Evolutionary conservation across 768 basidiomycete species (phyloP).

Genomic region (Asterophora parasitica): DNA sequence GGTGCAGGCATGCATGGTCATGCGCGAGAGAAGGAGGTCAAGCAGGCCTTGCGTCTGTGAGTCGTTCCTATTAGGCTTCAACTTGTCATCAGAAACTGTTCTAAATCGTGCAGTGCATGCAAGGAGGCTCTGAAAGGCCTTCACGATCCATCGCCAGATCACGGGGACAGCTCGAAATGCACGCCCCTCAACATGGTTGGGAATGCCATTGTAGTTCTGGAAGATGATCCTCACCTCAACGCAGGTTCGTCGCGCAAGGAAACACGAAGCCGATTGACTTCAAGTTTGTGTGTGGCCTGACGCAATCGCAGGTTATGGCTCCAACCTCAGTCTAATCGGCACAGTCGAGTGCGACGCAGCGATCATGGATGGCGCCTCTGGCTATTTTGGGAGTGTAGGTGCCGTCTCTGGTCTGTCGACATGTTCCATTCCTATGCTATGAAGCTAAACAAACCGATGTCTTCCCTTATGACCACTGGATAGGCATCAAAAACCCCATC

Average conservation of each 20-base stretch:
- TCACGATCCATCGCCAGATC: too few relatives aligned
- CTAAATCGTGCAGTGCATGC: constrained; percentile 45
- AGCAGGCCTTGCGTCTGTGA: constrained; percentile 53
- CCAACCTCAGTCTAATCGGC: constrained; percentile 73
- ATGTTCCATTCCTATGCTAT: neutral
- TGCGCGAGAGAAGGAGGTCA: constrained; percentile 45
- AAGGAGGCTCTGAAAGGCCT: constrained; percentile 29
- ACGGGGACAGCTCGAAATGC: constrained; percentile 6
- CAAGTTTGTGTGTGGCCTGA: neutral
- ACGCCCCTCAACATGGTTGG: constrained; percentile 45
- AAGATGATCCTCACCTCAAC: constrained; percentile 65
- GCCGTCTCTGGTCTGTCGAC: constrained; percentile 55
- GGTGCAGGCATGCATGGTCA: constrained; percentile 68
- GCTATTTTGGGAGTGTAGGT: constrained; percentile 64
- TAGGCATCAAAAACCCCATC: constrained; percentile 72
- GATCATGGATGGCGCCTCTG: constrained; percentile 47
- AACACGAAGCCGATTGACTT: neutral
- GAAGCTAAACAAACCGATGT: neutral
- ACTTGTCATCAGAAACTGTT: neutral
- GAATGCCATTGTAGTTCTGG: constrained; percentile 51
- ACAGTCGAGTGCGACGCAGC: constrained; percentile 80
- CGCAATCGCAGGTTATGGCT: constrained; percentile 54
- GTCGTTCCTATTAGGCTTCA: constrained; percentile 4
- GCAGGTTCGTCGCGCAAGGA: constrained; percentile 56
- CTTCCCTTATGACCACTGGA: neutral